These are phyloP conservation scores for Vigna reflexopilosa DNA, from an alignment of 306 rosid species.

Conservation along the genomic window DNA sequence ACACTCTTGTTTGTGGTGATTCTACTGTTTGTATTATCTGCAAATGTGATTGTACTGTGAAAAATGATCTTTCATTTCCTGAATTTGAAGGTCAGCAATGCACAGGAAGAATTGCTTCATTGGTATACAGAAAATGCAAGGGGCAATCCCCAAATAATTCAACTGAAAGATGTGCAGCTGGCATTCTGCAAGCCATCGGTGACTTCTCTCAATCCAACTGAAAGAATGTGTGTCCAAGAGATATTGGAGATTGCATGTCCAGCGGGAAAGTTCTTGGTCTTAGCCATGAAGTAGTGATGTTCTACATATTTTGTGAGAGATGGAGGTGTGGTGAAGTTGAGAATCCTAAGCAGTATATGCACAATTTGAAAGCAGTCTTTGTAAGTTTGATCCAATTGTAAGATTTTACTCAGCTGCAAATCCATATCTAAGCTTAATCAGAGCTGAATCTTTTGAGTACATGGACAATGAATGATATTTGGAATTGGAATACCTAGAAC, in stretches of 20 bases:
- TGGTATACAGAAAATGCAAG: slow-evolving; percentile 67
- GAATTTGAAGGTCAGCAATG: slow-evolving; percentile 71
- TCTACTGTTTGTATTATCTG: no score
- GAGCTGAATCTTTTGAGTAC: slow-evolving; percentile 37
- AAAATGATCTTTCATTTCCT: background rate
- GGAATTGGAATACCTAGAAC: slow-evolving; percentile 6
- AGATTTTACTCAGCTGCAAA: background rate
- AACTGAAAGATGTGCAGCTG: slow-evolving; percentile 83
- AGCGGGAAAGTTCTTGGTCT: slow-evolving; percentile 46
- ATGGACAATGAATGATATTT: slow-evolving; percentile 18
- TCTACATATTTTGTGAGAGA: slow-evolving; percentile 66
- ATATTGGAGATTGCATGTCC: slow-evolving; percentile 52
- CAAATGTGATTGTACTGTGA: no score
- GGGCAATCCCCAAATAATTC: slow-evolving; percentile 54
- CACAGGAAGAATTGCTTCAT: slow-evolving; percentile 75
- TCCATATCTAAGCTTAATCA: background rate
- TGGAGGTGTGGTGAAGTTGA: slow-evolving; percentile 61
- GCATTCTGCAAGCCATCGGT: slow-evolving; percentile 79
- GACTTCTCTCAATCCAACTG: slow-evolving; percentile 60
- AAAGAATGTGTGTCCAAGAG: slow-evolving; percentile 70
- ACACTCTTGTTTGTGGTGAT: no score
- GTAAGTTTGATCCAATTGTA: slow-evolving; percentile 58
- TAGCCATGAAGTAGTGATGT: slow-evolving; percentile 66
- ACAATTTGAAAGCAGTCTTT: slow-evolving; percentile 54
- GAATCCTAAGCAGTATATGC: slow-evolving; percentile 57